Percentiles rank a stretch among this genome's conserved stretches.
Evolutionary conservation across 2,329 filamentous ascomycete genomes (phyloP).

Genomic region (Lasiodiplodia sp.): DNA sequence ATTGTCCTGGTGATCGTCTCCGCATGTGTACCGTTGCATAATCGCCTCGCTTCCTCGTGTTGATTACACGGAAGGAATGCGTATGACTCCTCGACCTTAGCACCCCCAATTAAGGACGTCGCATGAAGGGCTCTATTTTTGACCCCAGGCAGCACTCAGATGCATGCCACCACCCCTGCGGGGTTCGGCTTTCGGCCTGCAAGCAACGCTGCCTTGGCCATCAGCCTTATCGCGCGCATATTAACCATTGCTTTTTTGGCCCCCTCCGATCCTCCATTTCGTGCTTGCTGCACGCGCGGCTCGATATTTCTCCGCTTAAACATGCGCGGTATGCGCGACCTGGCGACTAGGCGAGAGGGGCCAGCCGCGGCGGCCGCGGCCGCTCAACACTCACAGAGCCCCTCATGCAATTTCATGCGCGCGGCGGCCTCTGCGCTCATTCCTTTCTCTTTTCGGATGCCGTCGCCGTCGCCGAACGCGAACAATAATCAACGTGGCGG

Average conservation of each 20-base stretch:
- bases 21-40: constrained; percentile 16
- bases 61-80: constrained; percentile 15
- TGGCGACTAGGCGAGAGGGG: constrained; percentile 8
- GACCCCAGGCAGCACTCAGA: neutral
- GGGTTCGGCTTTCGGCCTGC: constrained; percentile 20
- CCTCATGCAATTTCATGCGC: constrained; percentile 12
- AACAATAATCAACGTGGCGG: neutral
- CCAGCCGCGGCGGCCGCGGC: neutral
- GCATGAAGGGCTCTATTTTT: constrained; percentile 21
- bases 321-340: constrained; percentile 24
- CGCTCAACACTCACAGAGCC: neutral
- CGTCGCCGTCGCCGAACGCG: neutral
- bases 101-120: constrained; percentile 17
- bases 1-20: constrained; percentile 23
- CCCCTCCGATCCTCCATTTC: neutral
- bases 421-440: constrained; percentile 1
- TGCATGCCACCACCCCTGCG: constrained; percentile 14
- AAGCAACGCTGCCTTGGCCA: constrained; percentile 13
- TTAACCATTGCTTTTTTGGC: neutral
- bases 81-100: constrained; percentile 15
- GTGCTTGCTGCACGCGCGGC: neutral
- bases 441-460: neutral
- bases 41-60: constrained; percentile 25
- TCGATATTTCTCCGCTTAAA: constrained; percentile 1
- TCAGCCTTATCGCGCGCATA: constrained; percentile 22